A percentile compares a stretch with the other conserved stretches of the same genome.
phyloP scores from a whole-genome alignment of 2,329 filamentous ascomycete genomes.

The Fusarium anthophilum region DNA sequence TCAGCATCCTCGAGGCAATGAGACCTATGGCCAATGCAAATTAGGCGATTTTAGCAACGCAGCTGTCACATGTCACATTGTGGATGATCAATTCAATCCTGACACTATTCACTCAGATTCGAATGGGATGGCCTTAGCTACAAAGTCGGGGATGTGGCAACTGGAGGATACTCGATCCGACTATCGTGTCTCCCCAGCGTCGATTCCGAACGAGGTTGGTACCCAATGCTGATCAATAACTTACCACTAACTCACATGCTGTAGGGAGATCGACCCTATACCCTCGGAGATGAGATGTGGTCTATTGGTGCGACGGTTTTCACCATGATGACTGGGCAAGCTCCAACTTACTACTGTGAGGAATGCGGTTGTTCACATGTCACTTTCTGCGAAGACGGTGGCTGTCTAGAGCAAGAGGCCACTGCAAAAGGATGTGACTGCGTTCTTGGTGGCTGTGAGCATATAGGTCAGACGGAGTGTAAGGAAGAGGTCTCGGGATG shows the following conservation, averaged over 20 bases:
- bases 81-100: neutral
- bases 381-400: constrained; percentile 42
- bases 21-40: constrained; percentile 65
- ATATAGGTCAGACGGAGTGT: constrained; percentile 14
- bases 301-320: constrained; percentile 51
- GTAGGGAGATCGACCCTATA: constrained; percentile 48
- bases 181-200: constrained; percentile 3
- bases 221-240: neutral
- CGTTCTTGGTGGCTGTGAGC: constrained; percentile 36
- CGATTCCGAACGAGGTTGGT: constrained; percentile 15
- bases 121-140: constrained; percentile 18
- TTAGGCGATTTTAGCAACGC: constrained; percentile 59
- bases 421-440: constrained; percentile 31
- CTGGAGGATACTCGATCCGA: constrained; percentile 5
- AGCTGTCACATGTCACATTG: constrained; percentile 50
- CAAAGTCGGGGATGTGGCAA: constrained; percentile 20
- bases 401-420: constrained; percentile 40
- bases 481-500: constrained; percentile 5
- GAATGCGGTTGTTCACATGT: constrained; percentile 41
- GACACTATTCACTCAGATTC: neutral
- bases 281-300: constrained; percentile 50
- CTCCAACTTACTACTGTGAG: constrained; percentile 25
- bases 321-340: constrained; percentile 53
- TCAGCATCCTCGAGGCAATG: constrained; percentile 56
- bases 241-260: neutral